Percentiles rank a stretch among this genome's conserved stretches.
phyloP scores from a whole-genome alignment of 441 rosid species.

The Erodium moschatum region DNA sequence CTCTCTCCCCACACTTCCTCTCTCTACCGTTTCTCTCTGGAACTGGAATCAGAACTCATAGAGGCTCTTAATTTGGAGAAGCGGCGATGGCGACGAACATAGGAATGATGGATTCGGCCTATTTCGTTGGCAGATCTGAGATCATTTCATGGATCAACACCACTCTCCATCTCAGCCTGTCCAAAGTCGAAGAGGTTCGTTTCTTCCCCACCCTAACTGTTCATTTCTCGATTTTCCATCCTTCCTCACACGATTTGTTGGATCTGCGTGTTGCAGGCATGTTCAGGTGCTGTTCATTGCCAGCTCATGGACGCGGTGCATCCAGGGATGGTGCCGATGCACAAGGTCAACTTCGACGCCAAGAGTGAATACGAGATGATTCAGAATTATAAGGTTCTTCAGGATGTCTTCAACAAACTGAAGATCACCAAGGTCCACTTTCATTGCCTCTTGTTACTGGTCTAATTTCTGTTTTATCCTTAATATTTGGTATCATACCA shows the following conservation, averaged over 20 bases:
- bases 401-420: slow-evolving; percentile 88
- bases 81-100: slow-evolving; percentile 54
- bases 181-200: slow-evolving; percentile 89
- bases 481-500: neutral
- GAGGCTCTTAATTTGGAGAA: neutral
- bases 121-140: slow-evolving; percentile 92
- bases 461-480: neutral
- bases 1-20: neutral
- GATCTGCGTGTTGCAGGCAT: slow-evolving; percentile 45
- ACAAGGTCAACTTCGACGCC: slow-evolving; percentile 90
- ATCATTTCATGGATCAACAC: slow-evolving; percentile 88
- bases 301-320: slow-evolving; percentile 86
- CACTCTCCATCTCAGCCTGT: slow-evolving; percentile 70
- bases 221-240: neutral
- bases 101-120: slow-evolving; percentile 86
- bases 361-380: slow-evolving; percentile 94
- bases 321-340: slow-evolving; percentile 91
- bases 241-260: neutral
- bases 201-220: neutral
- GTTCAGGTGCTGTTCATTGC: slow-evolving; percentile 83
- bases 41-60: neutral
- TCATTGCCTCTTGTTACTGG: neutral
- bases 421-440: slow-evolving; percentile 70
- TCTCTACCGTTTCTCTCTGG: neutral
- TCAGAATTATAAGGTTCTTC: slow-evolving; percentile 86